Percentiles rank a stretch among this genome's conserved stretches.
phyloP scores from a whole-genome alignment of 106 monocot species.

The Acorus gramineus region DNA sequence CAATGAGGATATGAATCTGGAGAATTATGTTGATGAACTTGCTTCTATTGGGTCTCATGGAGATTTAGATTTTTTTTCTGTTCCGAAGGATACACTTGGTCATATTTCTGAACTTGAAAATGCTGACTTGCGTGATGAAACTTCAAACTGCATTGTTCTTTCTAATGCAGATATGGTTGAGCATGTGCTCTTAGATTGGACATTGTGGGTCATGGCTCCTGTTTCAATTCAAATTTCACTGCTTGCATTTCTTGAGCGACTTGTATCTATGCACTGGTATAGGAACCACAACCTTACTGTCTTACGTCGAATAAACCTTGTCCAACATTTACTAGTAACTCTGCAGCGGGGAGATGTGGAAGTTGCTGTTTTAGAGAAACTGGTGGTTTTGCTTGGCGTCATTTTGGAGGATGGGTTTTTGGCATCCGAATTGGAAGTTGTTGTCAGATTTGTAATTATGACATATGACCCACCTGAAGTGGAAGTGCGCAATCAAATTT shows the following conservation, averaged over 20 bases:
- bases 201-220: constrained; percentile 93
- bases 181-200: constrained; percentile 97
- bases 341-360: constrained; percentile 96
- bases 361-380: constrained; percentile 79
- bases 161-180: constrained; percentile 99
- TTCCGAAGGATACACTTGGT: constrained; percentile 75
- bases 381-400: constrained; percentile 92
- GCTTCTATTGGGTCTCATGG: constrained; percentile 78
- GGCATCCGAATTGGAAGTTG: constrained; percentile 84
- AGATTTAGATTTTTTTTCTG: constrained; percentile 77
- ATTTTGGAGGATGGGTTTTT: constrained; percentile 99
- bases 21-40: constrained; percentile 73
- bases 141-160: constrained; percentile 72
- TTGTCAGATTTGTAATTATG: constrained; percentile 95
- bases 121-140: constrained; percentile 44
- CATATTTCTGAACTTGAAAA: constrained; percentile 84
- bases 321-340: constrained; percentile 94
- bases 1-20: constrained; percentile 59
- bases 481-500: constrained; percentile 26
- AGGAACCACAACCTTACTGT: constrained; percentile 95
- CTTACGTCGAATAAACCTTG: constrained; percentile 81
- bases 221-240: constrained; percentile 92
- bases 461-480: constrained; percentile 86
- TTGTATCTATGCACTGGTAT: constrained; percentile 98
- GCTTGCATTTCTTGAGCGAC: constrained; percentile 85